phyloP scores from a whole-genome alignment of 2,329 filamentous ascomycete genomes.

The Domatiomyces globalis region DNA sequence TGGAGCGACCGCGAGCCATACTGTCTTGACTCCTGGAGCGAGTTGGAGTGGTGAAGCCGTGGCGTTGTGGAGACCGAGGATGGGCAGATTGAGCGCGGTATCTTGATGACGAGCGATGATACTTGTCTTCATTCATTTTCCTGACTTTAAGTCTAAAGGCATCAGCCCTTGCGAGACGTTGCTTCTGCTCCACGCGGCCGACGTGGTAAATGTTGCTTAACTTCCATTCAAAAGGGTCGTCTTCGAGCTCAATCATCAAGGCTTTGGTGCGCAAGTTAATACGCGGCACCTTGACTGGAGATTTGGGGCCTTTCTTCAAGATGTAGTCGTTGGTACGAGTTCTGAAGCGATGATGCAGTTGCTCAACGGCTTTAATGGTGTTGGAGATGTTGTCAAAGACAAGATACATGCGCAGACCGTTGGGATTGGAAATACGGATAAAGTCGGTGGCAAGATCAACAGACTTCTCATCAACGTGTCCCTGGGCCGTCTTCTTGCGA shows the following conservation, averaged over 20 bases:
- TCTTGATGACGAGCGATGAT: slow-evolving; percentile 37
- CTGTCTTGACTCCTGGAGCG: slow-evolving; percentile 41
- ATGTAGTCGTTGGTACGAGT: slow-evolving; percentile 82
- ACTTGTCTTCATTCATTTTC: slow-evolving; percentile 57
- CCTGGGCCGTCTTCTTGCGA: slow-evolving; percentile 51
- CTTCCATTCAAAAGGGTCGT: slow-evolving; percentile 96
- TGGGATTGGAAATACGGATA: slow-evolving; percentile 73
- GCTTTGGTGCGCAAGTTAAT: slow-evolving; percentile 69
- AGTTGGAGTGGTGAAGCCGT: slow-evolving; percentile 26
- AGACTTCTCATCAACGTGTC: slow-evolving; percentile 57
- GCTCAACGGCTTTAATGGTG: slow-evolving; percentile 69
- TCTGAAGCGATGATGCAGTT: slow-evolving; percentile 84
- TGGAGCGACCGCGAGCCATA: slow-evolving; percentile 31
- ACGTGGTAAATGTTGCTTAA: slow-evolving; percentile 84
- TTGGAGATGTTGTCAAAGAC: slow-evolving; percentile 93
- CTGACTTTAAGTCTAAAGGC: slow-evolving; percentile 80
- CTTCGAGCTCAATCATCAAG: slow-evolving; percentile 82
- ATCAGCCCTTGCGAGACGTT: slow-evolving; percentile 76
- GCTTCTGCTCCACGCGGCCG: slow-evolving; percentile 76
- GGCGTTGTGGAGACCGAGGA: slow-evolving; percentile 26
- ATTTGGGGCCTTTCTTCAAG: slow-evolving; percentile 69
- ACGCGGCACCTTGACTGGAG: slow-evolving; percentile 72
- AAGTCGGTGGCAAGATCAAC: slow-evolving; percentile 76
- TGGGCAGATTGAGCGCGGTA: slow-evolving; percentile 36
- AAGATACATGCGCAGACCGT: slow-evolving; percentile 76